Base-by-base conservation (phyloP, 2,329 filamentous ascomycete species). In the Apiospora hydei region DNA sequence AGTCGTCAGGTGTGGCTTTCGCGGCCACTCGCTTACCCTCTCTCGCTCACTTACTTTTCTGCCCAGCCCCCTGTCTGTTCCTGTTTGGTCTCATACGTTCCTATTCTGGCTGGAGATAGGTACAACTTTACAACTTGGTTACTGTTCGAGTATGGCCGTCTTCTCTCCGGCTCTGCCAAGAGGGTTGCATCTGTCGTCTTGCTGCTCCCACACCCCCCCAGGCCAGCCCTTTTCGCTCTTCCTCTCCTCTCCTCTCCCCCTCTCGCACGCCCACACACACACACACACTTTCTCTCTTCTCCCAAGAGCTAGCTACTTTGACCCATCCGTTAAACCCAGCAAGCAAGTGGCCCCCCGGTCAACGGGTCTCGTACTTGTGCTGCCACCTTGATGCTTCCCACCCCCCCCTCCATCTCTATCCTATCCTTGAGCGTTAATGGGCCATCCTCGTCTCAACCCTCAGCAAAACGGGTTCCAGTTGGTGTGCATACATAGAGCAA, bases 391-490 rank as follows among this genome's bases (percentile, higher is more conserved):
- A 51, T 34, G 46, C 46, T 74, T 72, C 73, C 70, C 70, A 67
- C 68, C 57, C 67, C 67, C 46, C 46, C 30, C 67, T 69, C 53
- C 30, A 21, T 51, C 14, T 69, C 34, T 41, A 64, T 41, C 41
- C 38, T 44, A 47, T 41, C 66, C 44, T 46, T 26, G 66, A 67
- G 41, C 47, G 41, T 47, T 68, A 47, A 68, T 68, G 70, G 71
- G 71, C 72, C 71, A 70, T 72, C 72, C 41, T 44, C 67, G 69
- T 70, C 73, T 66, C 38, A 41, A 44, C 57, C 57, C 57, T 77
- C 75, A 75, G 76, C 75, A 73, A 75, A 76, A 77, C 78, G 76
- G 77, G 76, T 76, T 77, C 30, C 57, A 64, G 57, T 64, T 64
- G 57, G 57, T 64, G 57, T 30, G 26, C 26, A 30, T 30, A 30